Evolutionary conservation across 306 rosid genomes (phyloP).

Genomic region (Oemleria cerasiformis): DNA sequence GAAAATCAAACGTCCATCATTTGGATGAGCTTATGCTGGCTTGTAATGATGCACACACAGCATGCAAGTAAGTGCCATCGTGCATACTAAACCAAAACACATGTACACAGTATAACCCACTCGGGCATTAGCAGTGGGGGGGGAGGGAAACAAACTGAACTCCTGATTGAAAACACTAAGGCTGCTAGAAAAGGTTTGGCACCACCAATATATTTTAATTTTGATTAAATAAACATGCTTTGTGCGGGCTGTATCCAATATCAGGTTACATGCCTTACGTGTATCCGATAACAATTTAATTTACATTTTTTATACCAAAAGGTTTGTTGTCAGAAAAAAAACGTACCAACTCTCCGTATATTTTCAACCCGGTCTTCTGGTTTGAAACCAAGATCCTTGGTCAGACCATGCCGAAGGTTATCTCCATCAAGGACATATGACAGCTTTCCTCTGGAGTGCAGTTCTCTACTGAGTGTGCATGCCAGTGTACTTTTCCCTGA

Average conservation of each 20-base stretch:
- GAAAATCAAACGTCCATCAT: not conserved
- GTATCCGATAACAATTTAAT: not conserved
- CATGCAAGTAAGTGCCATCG: not conserved
- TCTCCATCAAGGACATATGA: slow-evolving; percentile 88
- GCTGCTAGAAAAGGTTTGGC: not conserved
- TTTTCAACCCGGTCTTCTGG: slow-evolving; percentile 78
- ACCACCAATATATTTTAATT: not conserved
- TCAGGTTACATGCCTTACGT: not conserved
- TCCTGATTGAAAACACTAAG: not conserved
- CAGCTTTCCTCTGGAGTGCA: slow-evolving; percentile 58
- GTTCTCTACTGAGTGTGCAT: slow-evolving; percentile 63
- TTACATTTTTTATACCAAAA: not conserved
- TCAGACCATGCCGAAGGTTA: slow-evolving; percentile 84
- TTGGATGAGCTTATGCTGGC: not conserved
- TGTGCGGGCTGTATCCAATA: not conserved
- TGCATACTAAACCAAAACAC: not conserved
- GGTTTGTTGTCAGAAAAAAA: not conserved
- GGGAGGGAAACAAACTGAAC: not conserved
- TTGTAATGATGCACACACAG: not conserved
- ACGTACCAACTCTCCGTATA: slow-evolving; percentile 80
- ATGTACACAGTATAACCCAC: not conserved
- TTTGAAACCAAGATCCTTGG: slow-evolving; percentile 70
- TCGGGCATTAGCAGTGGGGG: not conserved
- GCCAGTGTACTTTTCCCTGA: slow-evolving; percentile 90
- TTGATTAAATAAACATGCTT: not conserved